Conservation (phyloP, 2,329 filamentous ascomycete genomes). For the Calcarisporium arbuscula region DNA sequence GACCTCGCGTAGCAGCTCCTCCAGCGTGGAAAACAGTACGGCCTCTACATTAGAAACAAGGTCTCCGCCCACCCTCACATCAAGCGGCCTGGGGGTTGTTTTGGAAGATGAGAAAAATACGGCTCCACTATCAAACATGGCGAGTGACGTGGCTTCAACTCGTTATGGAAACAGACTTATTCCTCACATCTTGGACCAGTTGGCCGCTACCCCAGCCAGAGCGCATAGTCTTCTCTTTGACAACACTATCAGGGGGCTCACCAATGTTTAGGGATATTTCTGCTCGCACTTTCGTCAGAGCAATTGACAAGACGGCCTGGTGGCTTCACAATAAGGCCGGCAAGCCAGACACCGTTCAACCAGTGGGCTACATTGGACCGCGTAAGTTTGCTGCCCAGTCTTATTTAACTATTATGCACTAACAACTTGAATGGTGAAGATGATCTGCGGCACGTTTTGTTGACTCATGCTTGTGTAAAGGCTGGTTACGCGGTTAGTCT, state of each 20-base stretch:
- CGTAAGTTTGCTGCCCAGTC: conserved; percentile 16
- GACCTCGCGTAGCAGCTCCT: not conserved
- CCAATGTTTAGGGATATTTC: conserved; percentile 16
- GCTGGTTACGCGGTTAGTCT: conserved; percentile 23
- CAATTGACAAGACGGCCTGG: conserved; percentile 25
- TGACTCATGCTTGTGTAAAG: conserved; percentile 26
- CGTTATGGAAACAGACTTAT: conserved; percentile 16
- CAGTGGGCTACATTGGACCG: conserved; percentile 25
- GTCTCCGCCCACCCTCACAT: not conserved
- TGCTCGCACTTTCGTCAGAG: conserved; percentile 17
- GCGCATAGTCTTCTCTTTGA: conserved; percentile 18
- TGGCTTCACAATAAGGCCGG: conserved; percentile 18
- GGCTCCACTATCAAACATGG: conserved; percentile 2
- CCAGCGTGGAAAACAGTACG: not conserved
- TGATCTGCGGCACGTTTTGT: conserved; percentile 21
- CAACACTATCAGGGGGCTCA: conserved; percentile 9
- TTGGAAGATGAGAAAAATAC: not conserved
- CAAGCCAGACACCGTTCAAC: conserved; percentile 10
- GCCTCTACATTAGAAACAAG: not conserved
- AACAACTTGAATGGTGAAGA: conserved; percentile 12
- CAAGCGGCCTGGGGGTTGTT: no score
- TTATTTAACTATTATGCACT: not conserved
- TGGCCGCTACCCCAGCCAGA: conserved; percentile 19
- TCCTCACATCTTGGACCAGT: conserved; percentile 20
- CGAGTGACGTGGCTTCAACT: not conserved